Conservation (phyloP, 768 basidiomycete species). For the Boletales sp. region DNA sequence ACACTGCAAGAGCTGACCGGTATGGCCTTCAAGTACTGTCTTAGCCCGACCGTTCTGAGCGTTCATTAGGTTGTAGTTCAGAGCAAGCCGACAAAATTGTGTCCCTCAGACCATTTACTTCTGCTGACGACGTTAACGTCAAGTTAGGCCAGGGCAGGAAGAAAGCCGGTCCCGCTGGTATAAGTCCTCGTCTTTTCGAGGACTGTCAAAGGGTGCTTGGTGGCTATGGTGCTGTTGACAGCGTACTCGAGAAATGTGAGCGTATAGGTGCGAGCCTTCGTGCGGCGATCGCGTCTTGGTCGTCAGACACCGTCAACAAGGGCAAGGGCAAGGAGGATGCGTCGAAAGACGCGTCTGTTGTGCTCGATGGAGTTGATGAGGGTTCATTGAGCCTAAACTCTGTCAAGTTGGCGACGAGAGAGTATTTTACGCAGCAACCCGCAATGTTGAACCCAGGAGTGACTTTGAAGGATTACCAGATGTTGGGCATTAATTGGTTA, state of each 20-base stretch:
- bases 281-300: constrained; percentile 78
- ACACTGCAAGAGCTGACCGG: constrained; percentile 75
- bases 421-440: constrained; percentile 78
- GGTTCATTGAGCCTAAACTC: constrained; percentile 59
- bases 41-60: constrained; percentile 3
- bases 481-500: constrained; percentile 97
- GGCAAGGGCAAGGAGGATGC: constrained; percentile 39
- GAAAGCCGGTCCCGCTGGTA: constrained; percentile 75
- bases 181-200: constrained; percentile 88
- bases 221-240: constrained; percentile 86
- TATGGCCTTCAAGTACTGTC: constrained; percentile 28
- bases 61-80: constrained; percentile 59
- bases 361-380: constrained; percentile 45
- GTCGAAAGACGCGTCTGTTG: constrained; percentile 16
- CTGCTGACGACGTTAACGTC: constrained; percentile 65
- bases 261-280: constrained; percentile 73
- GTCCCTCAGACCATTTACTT: constrained; percentile 73
- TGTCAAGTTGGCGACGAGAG: constrained; percentile 43
- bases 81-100: constrained; percentile 82
- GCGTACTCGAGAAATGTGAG: constrained; percentile 85
- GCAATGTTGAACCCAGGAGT: constrained; percentile 60
- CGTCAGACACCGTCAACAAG: constrained; percentile 31
- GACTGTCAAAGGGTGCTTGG: constrained; percentile 82
- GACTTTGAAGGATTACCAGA: constrained; percentile 91
- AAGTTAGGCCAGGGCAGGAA: constrained; percentile 87